These are phyloP conservation scores for Nissolia schottii DNA, from an alignment of 306 rosid genomes.

Conservation along the genomic window DNA sequence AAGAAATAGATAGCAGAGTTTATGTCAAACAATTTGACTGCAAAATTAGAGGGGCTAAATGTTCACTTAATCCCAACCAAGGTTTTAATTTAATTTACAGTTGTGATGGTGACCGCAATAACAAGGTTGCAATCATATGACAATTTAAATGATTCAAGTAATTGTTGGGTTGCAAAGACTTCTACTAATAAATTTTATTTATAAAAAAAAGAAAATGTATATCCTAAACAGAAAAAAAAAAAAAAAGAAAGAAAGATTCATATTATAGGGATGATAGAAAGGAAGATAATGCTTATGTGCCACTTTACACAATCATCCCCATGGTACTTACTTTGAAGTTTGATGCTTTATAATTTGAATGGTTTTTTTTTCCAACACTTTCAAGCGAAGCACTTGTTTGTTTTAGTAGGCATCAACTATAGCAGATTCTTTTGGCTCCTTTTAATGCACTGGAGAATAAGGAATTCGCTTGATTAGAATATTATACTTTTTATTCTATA, in stretches of 20 bases:
- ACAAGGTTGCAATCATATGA: too few relatives aligned
- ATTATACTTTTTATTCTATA: constrained; percentile 4
- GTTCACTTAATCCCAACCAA: too few relatives aligned
- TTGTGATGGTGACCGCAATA: too few relatives aligned
- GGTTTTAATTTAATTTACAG: too few relatives aligned
- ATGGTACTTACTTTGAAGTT: constrained; percentile 7
- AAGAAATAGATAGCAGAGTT: constrained; percentile 20
- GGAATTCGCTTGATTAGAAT: constrained; percentile 21
- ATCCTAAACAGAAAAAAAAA: too few relatives aligned
- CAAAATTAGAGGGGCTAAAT: constrained; percentile 3
- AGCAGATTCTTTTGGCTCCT: constrained; percentile 35
- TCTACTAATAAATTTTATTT: too few relatives aligned
- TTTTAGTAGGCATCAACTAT: constrained; percentile 11
- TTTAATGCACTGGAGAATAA: constrained; percentile 36
- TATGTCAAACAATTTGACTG: constrained; percentile 29
- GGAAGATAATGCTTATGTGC: neutral
- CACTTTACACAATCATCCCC: constrained; percentile 14
- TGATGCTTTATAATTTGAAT: constrained; percentile 20
- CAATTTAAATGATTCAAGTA: too few relatives aligned
- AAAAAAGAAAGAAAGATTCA: neutral
- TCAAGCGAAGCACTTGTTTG: constrained; percentile 27
- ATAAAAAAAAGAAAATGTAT: too few relatives aligned
- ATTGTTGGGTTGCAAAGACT: too few relatives aligned
- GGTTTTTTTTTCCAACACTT: constrained; percentile 21
- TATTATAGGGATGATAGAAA: neutral